Conservation (phyloP, 1,284 basidiomycete species). For the Irpex sp. region DNA sequence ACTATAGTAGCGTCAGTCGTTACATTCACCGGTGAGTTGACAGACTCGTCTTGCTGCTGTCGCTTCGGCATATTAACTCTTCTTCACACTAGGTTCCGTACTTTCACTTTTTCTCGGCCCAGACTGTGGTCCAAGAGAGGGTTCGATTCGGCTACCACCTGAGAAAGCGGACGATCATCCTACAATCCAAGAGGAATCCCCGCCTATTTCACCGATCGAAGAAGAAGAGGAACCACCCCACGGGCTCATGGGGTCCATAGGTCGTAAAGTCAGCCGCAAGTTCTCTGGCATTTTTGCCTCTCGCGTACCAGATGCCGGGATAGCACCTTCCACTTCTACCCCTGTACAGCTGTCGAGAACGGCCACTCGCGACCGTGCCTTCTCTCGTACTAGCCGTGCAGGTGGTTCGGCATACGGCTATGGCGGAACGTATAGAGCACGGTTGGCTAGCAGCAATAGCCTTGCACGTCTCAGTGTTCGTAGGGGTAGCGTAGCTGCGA, state of each 20-base stretch:
- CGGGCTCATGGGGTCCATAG: slow-evolving; percentile 25
- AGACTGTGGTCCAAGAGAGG: slow-evolving; percentile 86
- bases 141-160: slow-evolving; percentile 73
- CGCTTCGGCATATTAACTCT: neutral
- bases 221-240: slow-evolving; percentile 27
- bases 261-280: slow-evolving; percentile 36
- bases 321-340: slow-evolving; percentile 24
- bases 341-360: slow-evolving; percentile 45
- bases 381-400: slow-evolving; percentile 51
- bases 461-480: slow-evolving; percentile 34
- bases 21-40: slow-evolving; percentile 62
- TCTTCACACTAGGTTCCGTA: slow-evolving; percentile 58
- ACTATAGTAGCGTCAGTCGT: slow-evolving; percentile 76
- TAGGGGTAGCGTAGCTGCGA: slow-evolving; percentile 41
- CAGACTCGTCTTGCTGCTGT: neutral
- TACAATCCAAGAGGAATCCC: slow-evolving; percentile 61
- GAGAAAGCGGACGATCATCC: slow-evolving; percentile 58
- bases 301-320: slow-evolving; percentile 38
- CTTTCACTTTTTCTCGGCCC: slow-evolving; percentile 86
- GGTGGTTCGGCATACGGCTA: slow-evolving; percentile 83
- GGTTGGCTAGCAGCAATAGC: slow-evolving; percentile 34
- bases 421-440: slow-evolving; percentile 47
- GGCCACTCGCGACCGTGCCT: slow-evolving; percentile 42
- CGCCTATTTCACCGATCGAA: slow-evolving; percentile 38
- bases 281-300: slow-evolving; percentile 57